Base-by-base conservation (phyloP, 2,329 filamentous ascomycete genomes). In the Pyrenophora teres region DNA sequence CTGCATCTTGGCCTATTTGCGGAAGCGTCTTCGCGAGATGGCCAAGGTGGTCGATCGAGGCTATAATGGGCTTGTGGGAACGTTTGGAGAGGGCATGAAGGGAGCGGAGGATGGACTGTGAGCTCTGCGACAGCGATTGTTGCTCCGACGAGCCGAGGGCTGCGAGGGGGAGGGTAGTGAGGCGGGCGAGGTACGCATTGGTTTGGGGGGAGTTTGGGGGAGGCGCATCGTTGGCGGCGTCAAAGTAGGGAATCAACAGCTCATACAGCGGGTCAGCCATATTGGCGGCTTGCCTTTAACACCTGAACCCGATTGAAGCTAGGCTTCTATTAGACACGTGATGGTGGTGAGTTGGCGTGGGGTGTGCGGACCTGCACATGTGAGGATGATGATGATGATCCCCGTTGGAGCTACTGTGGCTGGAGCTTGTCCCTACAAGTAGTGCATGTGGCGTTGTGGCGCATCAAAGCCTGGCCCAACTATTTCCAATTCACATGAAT, bases 31-130 rank as follows among this genome's bases (percentile, higher is more conserved):
- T 79, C 42, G 81, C 80, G 6, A 97, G 81, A 8, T 85, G 86
- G n/a, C 84, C 82, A 65, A 97, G 86, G 63, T 89, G 87, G 62
- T 86, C 83, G 18, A 90, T 87, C 3, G 93, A 94, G 46, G 87
- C 81, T 63, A 97, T 92, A 59, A 97, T 87, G 15, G 87, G 82
- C 69, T 88, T 90, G 74, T 97, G 88, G 0, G 92, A 96, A 62
- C 90, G 89, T 64, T 96, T 96, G 6, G 92, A 93, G 42, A 97
- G 84, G 0, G 86, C 84, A 71, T 99, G 94, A 1, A 97, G 82
- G 0, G 91, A 90, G 35, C 96, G 84, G 12, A 93, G 82, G 35
- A 89, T 83, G 0, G 90, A 89, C 56, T 97, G 91, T 3, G 89
- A 87, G 48, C 86, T 82, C 65, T 97, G 90, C 0, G 88, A 80